phyloP scores from a whole-genome alignment of 495 filamentous ascomycete genomes.

The Penicillium roqueforti region DNA sequence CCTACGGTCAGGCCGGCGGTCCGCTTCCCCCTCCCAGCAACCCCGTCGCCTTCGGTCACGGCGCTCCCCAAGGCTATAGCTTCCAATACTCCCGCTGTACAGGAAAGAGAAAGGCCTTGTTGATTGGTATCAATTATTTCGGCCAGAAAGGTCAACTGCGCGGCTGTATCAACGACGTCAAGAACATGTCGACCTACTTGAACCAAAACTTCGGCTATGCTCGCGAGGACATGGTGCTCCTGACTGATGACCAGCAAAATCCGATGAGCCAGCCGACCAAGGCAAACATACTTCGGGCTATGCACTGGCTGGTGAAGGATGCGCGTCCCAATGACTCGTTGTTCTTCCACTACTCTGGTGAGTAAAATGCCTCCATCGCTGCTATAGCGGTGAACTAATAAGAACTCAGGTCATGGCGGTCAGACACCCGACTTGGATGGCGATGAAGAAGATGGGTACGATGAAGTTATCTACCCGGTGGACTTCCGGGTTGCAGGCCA shows the following conservation, averaged over 20 bases:
- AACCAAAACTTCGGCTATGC: conserved; percentile 90
- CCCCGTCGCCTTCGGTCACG: conserved; percentile 64
- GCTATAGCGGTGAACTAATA: conserved; percentile 7
- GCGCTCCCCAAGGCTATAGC: conserved; percentile 71
- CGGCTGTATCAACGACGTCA: conserved; percentile 97
- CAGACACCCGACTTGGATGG: conserved; percentile 95
- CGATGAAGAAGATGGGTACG: conserved; percentile 92
- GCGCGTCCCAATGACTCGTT: conserved; percentile 90
- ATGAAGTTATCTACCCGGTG: conserved; percentile 97
- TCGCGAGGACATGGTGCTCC: conserved; percentile 94
- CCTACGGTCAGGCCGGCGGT: conserved; percentile 35
- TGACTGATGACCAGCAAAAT: conserved; percentile 96
- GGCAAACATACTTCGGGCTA: conserved; percentile 90
- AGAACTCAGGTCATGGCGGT: conserved; percentile 75
- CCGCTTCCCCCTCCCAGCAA: conserved; percentile 41
- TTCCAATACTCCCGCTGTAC: conserved; percentile 94
- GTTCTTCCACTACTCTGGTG: conserved; percentile 98
- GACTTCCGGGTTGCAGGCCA: conserved; percentile 88
- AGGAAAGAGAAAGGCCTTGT: conserved; percentile 82
- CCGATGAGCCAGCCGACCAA: conserved; percentile 97
- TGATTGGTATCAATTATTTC: conserved; percentile 99
- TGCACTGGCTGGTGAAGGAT: conserved; percentile 98
- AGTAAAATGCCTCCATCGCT: conserved; percentile 19
- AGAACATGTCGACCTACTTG: conserved; percentile 93
- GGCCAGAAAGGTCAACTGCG: conserved; percentile 84